phyloP scores from a whole-genome alignment of 768 basidiomycete genomes.

The Leucosporidium yakuticum region DNA sequence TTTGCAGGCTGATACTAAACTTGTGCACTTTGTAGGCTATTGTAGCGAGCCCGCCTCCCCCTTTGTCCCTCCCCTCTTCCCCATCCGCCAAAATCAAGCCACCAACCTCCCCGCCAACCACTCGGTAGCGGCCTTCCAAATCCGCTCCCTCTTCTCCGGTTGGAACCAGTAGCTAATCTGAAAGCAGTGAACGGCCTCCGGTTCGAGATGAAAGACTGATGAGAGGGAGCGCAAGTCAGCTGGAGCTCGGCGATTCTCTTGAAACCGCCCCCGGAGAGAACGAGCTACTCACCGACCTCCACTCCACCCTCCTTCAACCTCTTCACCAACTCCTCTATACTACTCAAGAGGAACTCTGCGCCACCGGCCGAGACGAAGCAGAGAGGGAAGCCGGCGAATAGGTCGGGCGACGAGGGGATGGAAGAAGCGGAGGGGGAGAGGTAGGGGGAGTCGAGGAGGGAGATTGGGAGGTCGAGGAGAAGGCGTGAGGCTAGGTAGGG shows the following conservation, averaged over 20 bases:
- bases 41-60: no score
- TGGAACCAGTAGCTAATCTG: not conserved
- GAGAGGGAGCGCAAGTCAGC: no score
- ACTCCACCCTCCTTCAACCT: not conserved
- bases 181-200: not conserved
- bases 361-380: conserved; percentile 4
- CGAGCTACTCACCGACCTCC: not conserved
- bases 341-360: not conserved
- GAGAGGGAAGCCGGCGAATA: not conserved
- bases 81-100: no score
- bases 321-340: not conserved
- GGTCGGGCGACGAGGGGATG: not conserved
- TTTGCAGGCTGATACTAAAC: no score
- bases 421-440: conserved; percentile 1
- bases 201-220: not conserved
- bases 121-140: not conserved
- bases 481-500: conserved; percentile 5
- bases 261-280: not conserved
- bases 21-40: no score
- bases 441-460: conserved; percentile 7
- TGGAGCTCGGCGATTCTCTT: no score
- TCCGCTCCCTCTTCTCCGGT: not conserved
- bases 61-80: no score
- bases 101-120: no score
- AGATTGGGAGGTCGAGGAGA: not conserved